A percentile compares a stretch with the other conserved stretches of the same genome.
Evolutionary conservation across 805 yeast species (phyloP).

Genomic region (Saccharomycopsis capsularis): DNA sequence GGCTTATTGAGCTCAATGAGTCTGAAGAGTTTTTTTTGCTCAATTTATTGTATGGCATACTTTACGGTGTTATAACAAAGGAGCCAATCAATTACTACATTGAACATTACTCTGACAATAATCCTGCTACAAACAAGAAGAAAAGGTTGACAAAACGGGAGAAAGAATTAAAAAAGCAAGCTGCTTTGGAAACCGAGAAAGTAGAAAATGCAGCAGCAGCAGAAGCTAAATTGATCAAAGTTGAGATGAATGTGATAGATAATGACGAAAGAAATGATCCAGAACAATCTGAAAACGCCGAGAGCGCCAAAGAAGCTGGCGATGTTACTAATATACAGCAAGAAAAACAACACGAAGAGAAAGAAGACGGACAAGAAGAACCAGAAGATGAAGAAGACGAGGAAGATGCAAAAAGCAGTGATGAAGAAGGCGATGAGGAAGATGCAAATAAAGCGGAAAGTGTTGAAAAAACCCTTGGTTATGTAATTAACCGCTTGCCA

Average conservation of each 20-base stretch:
- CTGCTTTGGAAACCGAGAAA: slow-evolving; percentile 46
- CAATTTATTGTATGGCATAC: slow-evolving; percentile 35
- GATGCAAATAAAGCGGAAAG: slow-evolving; percentile 7
- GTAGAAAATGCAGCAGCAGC: slow-evolving; percentile 41
- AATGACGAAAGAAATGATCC: slow-evolving; percentile 4
- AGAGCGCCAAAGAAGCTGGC: slow-evolving; percentile 1
- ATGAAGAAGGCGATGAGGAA: slow-evolving; percentile 27
- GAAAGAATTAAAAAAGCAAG: slow-evolving; percentile 11
- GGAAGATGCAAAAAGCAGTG: slow-evolving; percentile 24
- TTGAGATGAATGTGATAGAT: slow-evolving; percentile 5
- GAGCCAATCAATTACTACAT: slow-evolving; percentile 21
- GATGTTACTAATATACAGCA: slow-evolving; percentile 35
- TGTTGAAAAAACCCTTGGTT: slow-evolving; percentile 14
- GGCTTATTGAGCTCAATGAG: slow-evolving; percentile 27
- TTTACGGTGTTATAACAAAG: slow-evolving; percentile 18
- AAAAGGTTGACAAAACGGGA: slow-evolving; percentile 9
- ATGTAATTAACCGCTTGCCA: slow-evolving; percentile 19
- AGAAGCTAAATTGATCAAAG: slow-evolving; percentile 25
- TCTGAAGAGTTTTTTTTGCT: slow-evolving; percentile 28
- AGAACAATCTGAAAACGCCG: slow-evolving; percentile 20
- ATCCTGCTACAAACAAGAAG: neutral
- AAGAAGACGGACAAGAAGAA: slow-evolving; percentile 26
- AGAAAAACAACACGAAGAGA: slow-evolving; percentile 29
- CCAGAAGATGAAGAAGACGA: slow-evolving; percentile 18
- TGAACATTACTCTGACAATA: slow-evolving; percentile 3